phyloP scores from a whole-genome alignment of 2,329 filamentous ascomycete species.

The Ophiostoma himal-ulmi region DNA sequence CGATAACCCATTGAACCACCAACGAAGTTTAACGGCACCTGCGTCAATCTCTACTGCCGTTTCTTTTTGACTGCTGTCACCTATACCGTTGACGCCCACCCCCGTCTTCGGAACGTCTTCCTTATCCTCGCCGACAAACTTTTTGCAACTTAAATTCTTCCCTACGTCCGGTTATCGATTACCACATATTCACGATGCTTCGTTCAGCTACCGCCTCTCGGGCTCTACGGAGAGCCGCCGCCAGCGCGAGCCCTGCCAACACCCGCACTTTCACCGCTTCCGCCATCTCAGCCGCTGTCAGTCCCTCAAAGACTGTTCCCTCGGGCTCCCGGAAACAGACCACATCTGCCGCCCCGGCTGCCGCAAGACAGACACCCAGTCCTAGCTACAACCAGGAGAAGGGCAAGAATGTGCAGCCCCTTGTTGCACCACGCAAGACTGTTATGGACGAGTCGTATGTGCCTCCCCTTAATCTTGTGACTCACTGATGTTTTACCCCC shows the following conservation, averaged over 20 bases:
- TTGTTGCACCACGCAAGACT: constrained; percentile 53
- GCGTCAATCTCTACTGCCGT: neutral
- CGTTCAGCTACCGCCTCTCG: constrained; percentile 41
- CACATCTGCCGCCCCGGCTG: constrained; percentile 47
- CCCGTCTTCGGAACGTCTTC: constrained; percentile 5
- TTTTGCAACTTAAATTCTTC: neutral
- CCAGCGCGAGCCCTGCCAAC: constrained; percentile 36
- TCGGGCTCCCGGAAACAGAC: constrained; percentile 44
- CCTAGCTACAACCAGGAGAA: constrained; percentile 54
- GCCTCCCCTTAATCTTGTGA: neutral
- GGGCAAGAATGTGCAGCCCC: constrained; percentile 59
- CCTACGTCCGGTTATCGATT: constrained; percentile 11
- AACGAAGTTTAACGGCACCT: neutral
- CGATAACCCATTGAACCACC: neutral
- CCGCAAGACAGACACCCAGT: constrained; percentile 53
- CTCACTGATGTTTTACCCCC: neutral
- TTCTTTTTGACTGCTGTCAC: neutral
- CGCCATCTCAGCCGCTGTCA: constrained; percentile 34
- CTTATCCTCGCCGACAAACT: neutral
- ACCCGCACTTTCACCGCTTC: constrained; percentile 40
- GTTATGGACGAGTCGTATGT: constrained; percentile 79
- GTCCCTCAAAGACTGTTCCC: constrained; percentile 38
- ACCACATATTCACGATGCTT: constrained; percentile 37
- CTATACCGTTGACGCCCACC: neutral
- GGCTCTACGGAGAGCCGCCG: constrained; percentile 43